Conservation (phyloP, 2,329 filamentous ascomycete genomes). For the Botryosphaeria dothidea region DNA sequence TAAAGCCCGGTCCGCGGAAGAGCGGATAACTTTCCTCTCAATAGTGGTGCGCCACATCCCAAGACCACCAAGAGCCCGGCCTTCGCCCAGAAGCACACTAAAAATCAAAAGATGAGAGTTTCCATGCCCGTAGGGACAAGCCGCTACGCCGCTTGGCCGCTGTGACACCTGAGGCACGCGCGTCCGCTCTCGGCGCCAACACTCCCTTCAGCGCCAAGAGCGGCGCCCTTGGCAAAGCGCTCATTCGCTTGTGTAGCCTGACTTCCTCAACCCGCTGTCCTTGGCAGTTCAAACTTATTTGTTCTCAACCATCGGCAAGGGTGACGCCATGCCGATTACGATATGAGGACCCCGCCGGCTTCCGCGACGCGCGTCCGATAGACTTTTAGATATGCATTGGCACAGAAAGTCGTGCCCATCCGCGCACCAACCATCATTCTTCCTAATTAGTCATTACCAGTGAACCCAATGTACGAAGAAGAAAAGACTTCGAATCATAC, state of each 20-base stretch:
- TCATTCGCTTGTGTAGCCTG: not conserved
- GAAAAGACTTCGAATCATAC: too few species aligned
- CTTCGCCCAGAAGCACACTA: not conserved
- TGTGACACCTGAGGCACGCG: not conserved
- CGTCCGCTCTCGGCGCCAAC: constrained; percentile 5
- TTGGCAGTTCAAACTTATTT: not conserved
- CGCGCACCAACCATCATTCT: too few species aligned
- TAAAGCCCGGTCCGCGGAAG: not conserved
- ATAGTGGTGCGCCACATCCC: not conserved
- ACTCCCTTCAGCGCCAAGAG: not conserved
- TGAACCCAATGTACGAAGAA: too few species aligned
- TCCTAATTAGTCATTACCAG: too few species aligned
- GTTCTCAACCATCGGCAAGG: not conserved
- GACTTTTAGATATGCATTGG: not conserved
- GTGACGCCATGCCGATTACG: not conserved
- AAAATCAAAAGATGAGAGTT: not conserved
- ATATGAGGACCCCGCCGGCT: not conserved
- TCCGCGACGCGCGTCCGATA: not conserved
- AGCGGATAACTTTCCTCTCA: not conserved
- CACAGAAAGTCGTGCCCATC: not conserved
- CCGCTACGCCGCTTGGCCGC: not conserved
- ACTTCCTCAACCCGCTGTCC: not conserved
- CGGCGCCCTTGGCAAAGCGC: constrained; percentile 7
- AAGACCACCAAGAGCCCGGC: not conserved
- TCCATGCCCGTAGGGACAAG: not conserved